phyloP scores from a whole-genome alignment of 164 flowering plant species.

The Tetrastigma voinierianum region DNA sequence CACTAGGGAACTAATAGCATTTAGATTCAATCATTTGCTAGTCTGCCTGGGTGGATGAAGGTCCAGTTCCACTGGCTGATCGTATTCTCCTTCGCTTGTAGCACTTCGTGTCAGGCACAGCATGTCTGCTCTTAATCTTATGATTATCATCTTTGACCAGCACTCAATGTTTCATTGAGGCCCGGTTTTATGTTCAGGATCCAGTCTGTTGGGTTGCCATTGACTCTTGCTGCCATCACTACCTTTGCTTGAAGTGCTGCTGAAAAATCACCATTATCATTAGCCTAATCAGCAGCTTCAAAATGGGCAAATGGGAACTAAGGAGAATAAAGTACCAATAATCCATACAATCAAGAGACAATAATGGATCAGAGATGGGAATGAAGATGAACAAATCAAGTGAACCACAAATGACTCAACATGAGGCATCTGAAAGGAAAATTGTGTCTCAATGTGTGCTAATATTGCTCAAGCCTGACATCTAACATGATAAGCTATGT shows the following conservation, averaged over 20 bases:
- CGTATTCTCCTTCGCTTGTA: slow-evolving; percentile 16
- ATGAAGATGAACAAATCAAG: neutral
- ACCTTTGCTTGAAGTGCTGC: neutral
- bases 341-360: neutral
- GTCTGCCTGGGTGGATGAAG: neutral
- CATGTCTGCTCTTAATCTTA: neutral
- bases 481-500: too few species aligned
- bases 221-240: neutral
- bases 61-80: neutral
- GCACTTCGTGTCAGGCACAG: neutral
- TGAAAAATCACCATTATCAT: slow-evolving; percentile 10
- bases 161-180: neutral
- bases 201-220: neutral
- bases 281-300: neutral
- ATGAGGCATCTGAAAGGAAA: neutral
- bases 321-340: neutral
- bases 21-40: neutral
- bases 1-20: neutral
- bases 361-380: neutral
- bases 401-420: neutral
- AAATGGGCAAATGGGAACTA: neutral
- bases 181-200: slow-evolving; percentile 1
- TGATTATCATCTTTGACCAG: neutral
- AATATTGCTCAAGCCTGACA: too few species aligned
- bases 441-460: neutral